phyloP scores from a whole-genome alignment of 306 rosid genomes.

The Cicer arietinum region DNA sequence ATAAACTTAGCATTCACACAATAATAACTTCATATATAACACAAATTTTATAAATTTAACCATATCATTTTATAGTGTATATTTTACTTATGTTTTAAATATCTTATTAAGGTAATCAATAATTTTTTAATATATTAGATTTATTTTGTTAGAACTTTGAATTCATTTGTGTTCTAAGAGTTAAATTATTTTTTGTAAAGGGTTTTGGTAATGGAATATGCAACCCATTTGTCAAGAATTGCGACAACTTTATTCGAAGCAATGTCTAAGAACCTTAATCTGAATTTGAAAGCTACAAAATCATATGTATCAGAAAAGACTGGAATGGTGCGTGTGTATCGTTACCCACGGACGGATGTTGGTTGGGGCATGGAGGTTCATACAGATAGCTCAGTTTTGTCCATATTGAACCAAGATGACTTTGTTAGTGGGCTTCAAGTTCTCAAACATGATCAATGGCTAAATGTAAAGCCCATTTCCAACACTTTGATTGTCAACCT shows the following conservation, averaged over 20 bases:
- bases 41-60: no score
- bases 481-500: constrained; percentile 53
- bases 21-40: no score
- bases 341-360: constrained; percentile 54
- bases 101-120: no score
- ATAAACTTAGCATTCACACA: no score
- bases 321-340: constrained; percentile 66
- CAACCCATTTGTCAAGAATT: constrained; percentile 54
- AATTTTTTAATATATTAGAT: no score
- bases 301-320: constrained; percentile 52
- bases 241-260: constrained; percentile 49
- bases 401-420: constrained; percentile 47
- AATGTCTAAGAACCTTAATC: constrained; percentile 55
- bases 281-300: constrained; percentile 39
- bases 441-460: constrained; percentile 63
- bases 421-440: constrained; percentile 65
- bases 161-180: neutral
- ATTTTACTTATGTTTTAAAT: no score
- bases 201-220: constrained; percentile 59
- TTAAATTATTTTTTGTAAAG: constrained; percentile 40
- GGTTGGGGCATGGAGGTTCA: constrained; percentile 70
- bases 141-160: no score
- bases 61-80: no score
- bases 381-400: constrained; percentile 64
- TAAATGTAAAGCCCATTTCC: constrained; percentile 56